Conservation (phyloP, 176 grass and related monocot species). For the Poa annua region DNA sequence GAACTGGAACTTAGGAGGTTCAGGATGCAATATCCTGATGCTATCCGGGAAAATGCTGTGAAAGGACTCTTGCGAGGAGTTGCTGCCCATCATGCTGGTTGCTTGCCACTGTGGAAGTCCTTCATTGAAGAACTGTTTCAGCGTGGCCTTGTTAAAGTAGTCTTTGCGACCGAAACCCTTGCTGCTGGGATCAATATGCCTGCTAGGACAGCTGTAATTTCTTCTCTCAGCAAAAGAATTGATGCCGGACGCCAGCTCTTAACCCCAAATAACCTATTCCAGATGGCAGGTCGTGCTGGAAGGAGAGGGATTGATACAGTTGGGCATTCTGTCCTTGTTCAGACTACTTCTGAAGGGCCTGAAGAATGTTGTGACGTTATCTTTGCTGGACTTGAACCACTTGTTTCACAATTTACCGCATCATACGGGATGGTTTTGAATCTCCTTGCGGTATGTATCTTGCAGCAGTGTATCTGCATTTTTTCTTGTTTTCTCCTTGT, state of each 20-base stretch:
- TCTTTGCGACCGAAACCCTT: conserved; percentile 97
- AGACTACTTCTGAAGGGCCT: conserved; percentile 84
- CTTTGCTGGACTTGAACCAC: conserved; percentile 86
- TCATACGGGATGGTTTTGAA: conserved; percentile 99
- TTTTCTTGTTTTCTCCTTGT: conserved; percentile 33
- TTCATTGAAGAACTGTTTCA: conserved; percentile 98
- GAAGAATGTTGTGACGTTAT: conserved; percentile 88
- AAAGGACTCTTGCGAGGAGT: conserved; percentile 87
- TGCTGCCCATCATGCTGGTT: conserved; percentile 97
- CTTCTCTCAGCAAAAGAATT: conserved; percentile 81
- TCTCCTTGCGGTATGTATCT: conserved; percentile 83
- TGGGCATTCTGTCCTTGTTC: conserved; percentile 92
- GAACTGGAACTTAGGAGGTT: conserved; percentile 92
- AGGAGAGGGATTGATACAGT: conserved; percentile 94
- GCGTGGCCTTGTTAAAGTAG: conserved; percentile 91
- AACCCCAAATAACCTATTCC: conserved; percentile 84
- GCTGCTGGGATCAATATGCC: conserved; percentile 99
- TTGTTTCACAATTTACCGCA: conserved; percentile 97
- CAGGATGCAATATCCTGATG: conserved; percentile 91
- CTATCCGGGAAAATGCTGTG: conserved; percentile 76
- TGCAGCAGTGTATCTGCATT: conserved; percentile 21
- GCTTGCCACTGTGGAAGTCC: conserved; percentile 97
- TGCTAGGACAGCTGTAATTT: conserved; percentile 88
- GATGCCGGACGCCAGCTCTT: conserved; percentile 79
- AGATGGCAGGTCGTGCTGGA: conserved; percentile 98